Base-by-base conservation (phyloP, 2,329 filamentous ascomycete species). In the Grosmannia serpens region DNA sequence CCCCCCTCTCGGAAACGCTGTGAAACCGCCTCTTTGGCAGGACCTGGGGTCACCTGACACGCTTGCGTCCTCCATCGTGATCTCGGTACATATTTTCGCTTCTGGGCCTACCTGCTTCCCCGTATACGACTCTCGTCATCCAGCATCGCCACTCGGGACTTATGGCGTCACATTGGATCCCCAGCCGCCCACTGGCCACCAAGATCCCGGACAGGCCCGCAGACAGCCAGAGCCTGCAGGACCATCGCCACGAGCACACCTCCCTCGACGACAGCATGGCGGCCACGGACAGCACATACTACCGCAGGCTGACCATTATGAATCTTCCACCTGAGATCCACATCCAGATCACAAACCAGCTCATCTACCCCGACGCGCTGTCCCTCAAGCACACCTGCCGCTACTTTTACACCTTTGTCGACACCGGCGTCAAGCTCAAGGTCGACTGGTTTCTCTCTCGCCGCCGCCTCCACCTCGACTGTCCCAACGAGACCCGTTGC, bases 291-390 rank as follows among this genome's bases (percentile, higher is more conserved):
- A 5, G 26, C 53, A 24, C 33, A 38, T 26, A 38, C 35, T 31
- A 51, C 22, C 20, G 24, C 20, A 29, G 24, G 17, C 17, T 57
- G 26, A 50, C 33, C 50, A 35, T 58, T 31, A 73, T 77, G 67
- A 69, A 71, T 20, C 73, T 89, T 2, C 86, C 86, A 2, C 74
- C 82, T 0, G 86, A 89, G 65, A 74, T 89, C n/a, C 86, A 88
- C 63, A 68, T 86, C 1, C 75, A 82, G 55, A 84, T 89, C 58
- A 74, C 80, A 35, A 67, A 75, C 13, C 73, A 81, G 57, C 80
- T 89, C 60, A 78, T 78, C 35, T 89, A 89, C 61, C 86, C 86
- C 0, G 86, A 89, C 62, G 86, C 86, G 0, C 76, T 89, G 1
- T 85, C 85, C 0, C 72, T 89, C 20, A 88, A 88, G 66, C 85